A percentile compares a stretch with the other conserved stretches of the same genome.
Conservation (phyloP, 139 green algal genomes). For the Chlamydomonas eustigma region DNA sequence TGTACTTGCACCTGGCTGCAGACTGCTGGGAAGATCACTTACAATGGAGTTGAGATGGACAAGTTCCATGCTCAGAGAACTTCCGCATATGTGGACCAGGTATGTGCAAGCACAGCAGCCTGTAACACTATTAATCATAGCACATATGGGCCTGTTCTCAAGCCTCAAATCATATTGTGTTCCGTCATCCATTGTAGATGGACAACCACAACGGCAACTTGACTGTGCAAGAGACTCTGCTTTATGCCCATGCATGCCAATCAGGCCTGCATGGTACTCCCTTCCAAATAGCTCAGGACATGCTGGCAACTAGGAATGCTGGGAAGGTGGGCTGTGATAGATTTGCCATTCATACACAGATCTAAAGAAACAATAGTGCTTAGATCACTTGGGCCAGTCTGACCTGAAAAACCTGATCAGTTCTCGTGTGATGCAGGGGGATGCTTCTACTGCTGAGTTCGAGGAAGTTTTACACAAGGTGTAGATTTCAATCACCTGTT, state of each 20-base stretch:
- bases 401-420: too few species aligned
- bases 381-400: too few species aligned
- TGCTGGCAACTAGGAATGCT: neutral
- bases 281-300: neutral
- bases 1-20: neutral
- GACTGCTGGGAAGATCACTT: conserved; percentile 15
- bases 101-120: conserved; percentile 26
- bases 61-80: conserved; percentile 24
- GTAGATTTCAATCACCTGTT: too few species aligned
- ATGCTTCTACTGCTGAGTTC: too few species aligned
- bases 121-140: too few species aligned
- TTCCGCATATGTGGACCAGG: conserved; percentile 29
- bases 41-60: conserved; percentile 18
- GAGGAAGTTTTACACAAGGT: too few species aligned
- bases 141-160: too few species aligned
- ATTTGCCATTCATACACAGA: too few species aligned
- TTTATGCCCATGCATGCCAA: conserved; percentile 28
- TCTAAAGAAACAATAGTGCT: too few species aligned
- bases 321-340: too few species aligned
- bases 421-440: too few species aligned
- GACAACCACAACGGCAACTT: conserved; percentile 23
- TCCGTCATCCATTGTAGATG: neutral
- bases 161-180: neutral
- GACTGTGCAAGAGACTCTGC: conserved; percentile 29
- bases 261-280: neutral